A percentile compares a stretch with the other conserved stretches of the same genome.
These are phyloP conservation scores for Pulveroboletus sp. DNA, from an alignment of 768 basidiomycete species.

Conservation along the genomic window DNA sequence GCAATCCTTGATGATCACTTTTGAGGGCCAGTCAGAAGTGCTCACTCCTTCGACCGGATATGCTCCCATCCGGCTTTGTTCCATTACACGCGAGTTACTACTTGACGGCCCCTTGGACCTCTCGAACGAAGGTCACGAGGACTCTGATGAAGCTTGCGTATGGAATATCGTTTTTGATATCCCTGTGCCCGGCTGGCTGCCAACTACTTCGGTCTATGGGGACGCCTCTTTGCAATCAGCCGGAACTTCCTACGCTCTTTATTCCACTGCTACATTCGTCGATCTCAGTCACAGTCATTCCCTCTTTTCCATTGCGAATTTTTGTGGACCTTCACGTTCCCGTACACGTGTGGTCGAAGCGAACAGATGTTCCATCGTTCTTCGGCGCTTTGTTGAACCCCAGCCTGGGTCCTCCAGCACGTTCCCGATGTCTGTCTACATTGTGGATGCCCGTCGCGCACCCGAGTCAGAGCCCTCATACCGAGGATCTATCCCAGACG, in stretches of 20 bases:
- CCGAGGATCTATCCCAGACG: conserved; percentile 41
- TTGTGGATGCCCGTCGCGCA: conserved; percentile 38
- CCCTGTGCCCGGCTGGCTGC: conserved; percentile 88
- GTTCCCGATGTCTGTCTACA: conserved; percentile 38
- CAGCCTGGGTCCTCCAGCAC: conserved; percentile 28
- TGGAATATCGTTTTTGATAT: conserved; percentile 84
- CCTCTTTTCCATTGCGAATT: conserved; percentile 45
- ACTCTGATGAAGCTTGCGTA: conserved; percentile 46
- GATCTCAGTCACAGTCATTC: conserved; percentile 40
- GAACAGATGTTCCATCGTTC: conserved; percentile 35
- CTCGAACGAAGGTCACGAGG: conserved; percentile 60
- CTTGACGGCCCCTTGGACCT: conserved; percentile 51
- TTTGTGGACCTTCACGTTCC: conserved; percentile 56
- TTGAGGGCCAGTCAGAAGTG: conserved; percentile 84
- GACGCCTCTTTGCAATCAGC: conserved; percentile 37
- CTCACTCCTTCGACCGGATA: conserved; percentile 65
- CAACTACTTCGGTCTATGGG: conserved; percentile 52
- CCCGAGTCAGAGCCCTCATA: conserved; percentile 10
- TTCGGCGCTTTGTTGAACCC: conserved; percentile 54
- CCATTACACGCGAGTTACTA: conserved; percentile 58
- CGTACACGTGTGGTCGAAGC: conserved; percentile 42
- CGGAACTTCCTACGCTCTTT: conserved; percentile 63
- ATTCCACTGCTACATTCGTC: conserved; percentile 60
- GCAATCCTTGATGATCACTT: conserved; percentile 67
- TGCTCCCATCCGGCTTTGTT: conserved; percentile 61